Percentiles rank a stretch among this genome's conserved stretches.
Conservation (phyloP, 2,329 filamentous ascomycete genomes). For the Venturia aucupariae region DNA sequence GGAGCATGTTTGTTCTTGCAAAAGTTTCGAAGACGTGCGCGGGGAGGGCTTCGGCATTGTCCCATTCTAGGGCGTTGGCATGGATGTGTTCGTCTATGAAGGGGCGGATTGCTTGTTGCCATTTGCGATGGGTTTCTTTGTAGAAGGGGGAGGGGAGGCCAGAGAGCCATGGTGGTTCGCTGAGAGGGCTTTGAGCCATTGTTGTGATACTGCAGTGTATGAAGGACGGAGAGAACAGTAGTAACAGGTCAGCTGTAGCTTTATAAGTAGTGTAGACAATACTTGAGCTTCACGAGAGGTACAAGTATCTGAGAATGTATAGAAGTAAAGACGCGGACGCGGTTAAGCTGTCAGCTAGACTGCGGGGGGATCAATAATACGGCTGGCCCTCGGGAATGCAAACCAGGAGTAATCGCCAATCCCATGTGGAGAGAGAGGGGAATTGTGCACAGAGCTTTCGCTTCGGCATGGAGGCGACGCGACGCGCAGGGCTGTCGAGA, state of each 20-base stretch:
- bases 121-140: slow-evolving; percentile 53
- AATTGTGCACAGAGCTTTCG: background rate
- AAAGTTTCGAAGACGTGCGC: slow-evolving; percentile 56
- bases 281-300: background rate
- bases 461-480: background rate
- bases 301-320: too few species aligned
- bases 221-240: background rate
- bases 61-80: slow-evolving; percentile 59
- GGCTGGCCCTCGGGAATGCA: slow-evolving; percentile 1
- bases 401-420: background rate
- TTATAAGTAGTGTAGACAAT: background rate
- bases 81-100: slow-evolving; percentile 57
- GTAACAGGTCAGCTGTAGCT: background rate
- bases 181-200: slow-evolving; percentile 48
- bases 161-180: slow-evolving; percentile 61
- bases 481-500: background rate
- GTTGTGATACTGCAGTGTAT: background rate
- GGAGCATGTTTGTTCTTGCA: slow-evolving; percentile 55
- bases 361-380: slow-evolving; percentile 6
- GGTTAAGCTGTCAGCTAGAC: background rate
- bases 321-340: too few species aligned
- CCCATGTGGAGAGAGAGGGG: background rate
- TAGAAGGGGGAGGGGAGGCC: slow-evolving; percentile 66
- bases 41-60: slow-evolving; percentile 54
- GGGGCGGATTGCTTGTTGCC: slow-evolving; percentile 58